Conservation (phyloP, 495 filamentous ascomycete genomes). For the Penicillium roqueforti region DNA sequence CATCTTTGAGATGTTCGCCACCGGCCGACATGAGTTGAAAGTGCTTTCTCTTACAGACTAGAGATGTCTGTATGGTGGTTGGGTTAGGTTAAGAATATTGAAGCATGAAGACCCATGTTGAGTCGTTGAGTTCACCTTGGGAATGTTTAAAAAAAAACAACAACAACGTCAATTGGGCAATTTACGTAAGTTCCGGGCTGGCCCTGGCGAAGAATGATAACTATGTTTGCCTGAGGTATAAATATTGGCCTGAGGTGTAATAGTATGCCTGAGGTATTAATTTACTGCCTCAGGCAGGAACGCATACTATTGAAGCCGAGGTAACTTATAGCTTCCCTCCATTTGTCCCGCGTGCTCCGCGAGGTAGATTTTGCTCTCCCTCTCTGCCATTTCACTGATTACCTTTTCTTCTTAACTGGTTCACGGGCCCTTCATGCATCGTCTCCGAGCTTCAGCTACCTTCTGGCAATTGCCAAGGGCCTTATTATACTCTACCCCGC, state of each 20-base stretch:
- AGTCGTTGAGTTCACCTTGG: background rate
- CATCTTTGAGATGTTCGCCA: constrained; percentile 80
- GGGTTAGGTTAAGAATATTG: background rate
- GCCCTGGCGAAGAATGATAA: background rate
- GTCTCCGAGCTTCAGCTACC: constrained; percentile 1
- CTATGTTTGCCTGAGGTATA: background rate
- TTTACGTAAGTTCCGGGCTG: background rate
- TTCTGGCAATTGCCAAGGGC: constrained; percentile 9
- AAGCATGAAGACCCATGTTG: background rate
- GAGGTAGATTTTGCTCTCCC: background rate
- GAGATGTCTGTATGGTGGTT: background rate
- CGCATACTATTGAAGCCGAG: too few relatives aligned
- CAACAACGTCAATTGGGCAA: background rate
- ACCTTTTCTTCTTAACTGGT: background rate
- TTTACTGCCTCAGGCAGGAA: background rate
- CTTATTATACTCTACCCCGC: background rate
- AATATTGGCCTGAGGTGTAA: background rate
- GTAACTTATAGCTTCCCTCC: background rate
- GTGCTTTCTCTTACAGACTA: background rate
- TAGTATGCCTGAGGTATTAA: too few relatives aligned
- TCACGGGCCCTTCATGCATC: constrained; percentile 8
- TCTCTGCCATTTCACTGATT: background rate
- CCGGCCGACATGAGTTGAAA: constrained; percentile 66
- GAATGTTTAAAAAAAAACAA: background rate
- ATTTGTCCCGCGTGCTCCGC: background rate